Conservation (phyloP, 345 rosid genomes). For the Conringia planisiliqua region DNA sequence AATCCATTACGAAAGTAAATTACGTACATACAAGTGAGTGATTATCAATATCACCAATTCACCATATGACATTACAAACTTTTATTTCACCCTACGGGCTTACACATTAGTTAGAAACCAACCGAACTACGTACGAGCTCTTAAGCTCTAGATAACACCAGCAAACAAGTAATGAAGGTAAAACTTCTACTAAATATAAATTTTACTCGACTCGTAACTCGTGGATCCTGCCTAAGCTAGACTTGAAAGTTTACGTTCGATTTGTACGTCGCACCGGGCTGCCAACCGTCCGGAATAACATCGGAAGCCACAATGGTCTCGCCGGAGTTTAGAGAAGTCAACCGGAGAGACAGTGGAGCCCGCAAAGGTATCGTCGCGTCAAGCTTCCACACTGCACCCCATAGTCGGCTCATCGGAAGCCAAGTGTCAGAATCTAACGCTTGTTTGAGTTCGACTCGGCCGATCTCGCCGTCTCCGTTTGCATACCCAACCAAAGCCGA, state of each 20-base stretch:
- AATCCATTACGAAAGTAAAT: too few species aligned
- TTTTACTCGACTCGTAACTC: not conserved
- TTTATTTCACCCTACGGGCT: not conserved
- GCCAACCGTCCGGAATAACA: constrained; percentile 60
- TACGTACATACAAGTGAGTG: not conserved
- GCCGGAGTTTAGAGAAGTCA: constrained; percentile 40
- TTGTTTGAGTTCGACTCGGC: constrained; percentile 43
- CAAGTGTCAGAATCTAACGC: constrained; percentile 40
- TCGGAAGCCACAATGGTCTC: constrained; percentile 35
- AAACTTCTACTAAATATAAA: not conserved
- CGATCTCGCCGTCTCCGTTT: constrained; percentile 54
- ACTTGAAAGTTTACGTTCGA: constrained; percentile 45
- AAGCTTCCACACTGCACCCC: constrained; percentile 68
- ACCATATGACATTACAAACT: not conserved
- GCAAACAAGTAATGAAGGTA: not conserved
- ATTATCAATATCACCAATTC: not conserved
- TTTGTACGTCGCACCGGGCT: constrained; percentile 46
- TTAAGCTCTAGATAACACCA: not conserved
- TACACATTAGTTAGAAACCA: not conserved
- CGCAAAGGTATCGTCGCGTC: constrained; percentile 39
- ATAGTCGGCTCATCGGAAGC: constrained; percentile 51
- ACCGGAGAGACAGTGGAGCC: constrained; percentile 52
- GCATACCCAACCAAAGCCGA: constrained; percentile 43
- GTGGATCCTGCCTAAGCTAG: not conserved
- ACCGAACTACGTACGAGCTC: too few species aligned